phyloP scores from a whole-genome alignment of 805 yeast species.

The Yarrowia keelungensis region DNA sequence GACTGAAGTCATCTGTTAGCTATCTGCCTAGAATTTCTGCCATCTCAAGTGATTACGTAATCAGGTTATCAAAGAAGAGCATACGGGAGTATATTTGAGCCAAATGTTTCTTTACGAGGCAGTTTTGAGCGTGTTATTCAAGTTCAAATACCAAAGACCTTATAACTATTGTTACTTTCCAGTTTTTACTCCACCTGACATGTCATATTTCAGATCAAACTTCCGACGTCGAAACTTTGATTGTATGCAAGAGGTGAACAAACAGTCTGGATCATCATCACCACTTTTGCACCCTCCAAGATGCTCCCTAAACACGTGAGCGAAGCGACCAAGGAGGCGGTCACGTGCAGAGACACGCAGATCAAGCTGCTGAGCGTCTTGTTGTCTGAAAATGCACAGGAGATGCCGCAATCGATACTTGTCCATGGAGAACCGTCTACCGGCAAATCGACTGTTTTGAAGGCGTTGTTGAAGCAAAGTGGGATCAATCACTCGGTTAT shows the following conservation, averaged over 20 bases:
- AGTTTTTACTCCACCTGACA: no score
- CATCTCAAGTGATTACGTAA: no score
- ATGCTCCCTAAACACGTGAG: slow-evolving; percentile 27
- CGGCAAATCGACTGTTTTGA: slow-evolving; percentile 56
- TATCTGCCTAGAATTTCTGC: no score
- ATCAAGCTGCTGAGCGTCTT: slow-evolving; percentile 41
- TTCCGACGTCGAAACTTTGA: slow-evolving; percentile 3
- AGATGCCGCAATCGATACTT: slow-evolving; percentile 51
- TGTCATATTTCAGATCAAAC: not conserved
- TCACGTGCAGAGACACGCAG: slow-evolving; percentile 43
- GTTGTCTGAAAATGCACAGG: slow-evolving; percentile 40
- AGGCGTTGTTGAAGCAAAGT: slow-evolving; percentile 48
- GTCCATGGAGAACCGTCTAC: slow-evolving; percentile 59
- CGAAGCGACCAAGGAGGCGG: not conserved
- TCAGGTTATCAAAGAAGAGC: no score
- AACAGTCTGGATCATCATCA: not conserved
- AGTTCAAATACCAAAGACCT: no score
- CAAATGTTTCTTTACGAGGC: no score
- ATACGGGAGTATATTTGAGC: no score
- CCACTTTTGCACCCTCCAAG: not conserved
- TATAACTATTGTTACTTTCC: no score
- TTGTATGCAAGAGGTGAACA: not conserved
- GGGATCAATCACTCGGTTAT: slow-evolving; percentile 51
- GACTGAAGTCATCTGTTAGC: no score
- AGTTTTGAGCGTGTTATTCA: no score